Evolutionary conservation across 148 eudicot species (phyloP), one percentile per base, ranked within the genome.

Genomic region (Persicaria maculosa): DNA sequence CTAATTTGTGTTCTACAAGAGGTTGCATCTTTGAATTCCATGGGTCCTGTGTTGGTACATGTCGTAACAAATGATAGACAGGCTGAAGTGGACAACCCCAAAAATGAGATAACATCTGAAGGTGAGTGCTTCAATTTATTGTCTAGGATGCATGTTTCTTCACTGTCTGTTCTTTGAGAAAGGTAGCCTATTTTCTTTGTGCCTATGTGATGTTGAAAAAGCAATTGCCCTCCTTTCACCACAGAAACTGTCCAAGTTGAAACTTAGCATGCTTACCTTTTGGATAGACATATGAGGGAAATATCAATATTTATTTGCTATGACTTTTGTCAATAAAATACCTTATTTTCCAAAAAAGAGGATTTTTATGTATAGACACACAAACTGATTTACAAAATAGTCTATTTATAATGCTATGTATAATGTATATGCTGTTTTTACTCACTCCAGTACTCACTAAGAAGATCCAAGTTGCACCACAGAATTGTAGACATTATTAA

Each of bases 11-110:
- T 93, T 67, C 78, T 93, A 58, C 82, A 81, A 79, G 90, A 91
- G 82, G 97, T 93, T 74, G 92, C 98, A 53, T 88, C 98, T 17
- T 80, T 91, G 87, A 89, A 88, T 76, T 89, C 98, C 6, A 93
- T 88, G 89, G 98, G 98, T 43, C 97, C 98, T 57, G 98, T 93
- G 47, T 78, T 93, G 72, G 75, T 93, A 77, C 97, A 93, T 82
- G 98, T 93, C 79, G 74, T 93, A 77, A 91, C 98, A 40, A 78
- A 80, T 79, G 91, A 91, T 75, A 86, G 79, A 62, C 79, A 50
- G 74, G 80, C 57, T 59, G 77, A 55, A 20, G 80, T 68, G 68
- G 76, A 76, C 57, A 75, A 57, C 67, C 80, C 79, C 57, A 76
- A 68, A 57, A 61, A 8, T 43, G 79, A 58, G 20, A 73, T 73